phyloP scores from a whole-genome alignment of 768 basidiomycete genomes.

The Tephrocybe rancida region DNA sequence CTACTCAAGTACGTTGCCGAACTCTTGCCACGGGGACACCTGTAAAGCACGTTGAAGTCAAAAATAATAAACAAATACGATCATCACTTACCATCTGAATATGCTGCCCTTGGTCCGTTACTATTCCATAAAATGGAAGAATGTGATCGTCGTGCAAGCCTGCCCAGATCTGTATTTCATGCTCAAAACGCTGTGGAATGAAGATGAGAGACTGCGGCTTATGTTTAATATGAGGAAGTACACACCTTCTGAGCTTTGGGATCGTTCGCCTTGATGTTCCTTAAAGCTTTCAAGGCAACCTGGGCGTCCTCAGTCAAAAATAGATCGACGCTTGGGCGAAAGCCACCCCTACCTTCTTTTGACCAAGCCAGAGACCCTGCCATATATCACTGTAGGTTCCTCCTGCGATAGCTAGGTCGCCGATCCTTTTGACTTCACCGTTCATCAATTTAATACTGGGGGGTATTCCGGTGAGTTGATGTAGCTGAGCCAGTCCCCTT shows the following conservation, averaged over 20 bases:
- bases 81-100: conserved; percentile 45
- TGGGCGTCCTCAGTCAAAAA: conserved; percentile 19
- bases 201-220: not conserved
- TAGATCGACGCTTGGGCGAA: not conserved
- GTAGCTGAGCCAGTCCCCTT: conserved; percentile 47
- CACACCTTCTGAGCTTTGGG: conserved; percentile 43
- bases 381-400: conserved; percentile 60
- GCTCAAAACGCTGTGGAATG: conserved; percentile 50
- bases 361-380: conserved; percentile 56
- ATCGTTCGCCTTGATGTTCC: conserved; percentile 46
- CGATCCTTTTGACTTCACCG: conserved; percentile 46
- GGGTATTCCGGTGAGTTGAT: conserved; percentile 52
- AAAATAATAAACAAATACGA: not conserved
- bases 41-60: conserved; percentile 18
- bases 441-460: conserved; percentile 56
- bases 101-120: conserved; percentile 51
- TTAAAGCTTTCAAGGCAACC: conserved; percentile 62
- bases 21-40: conserved; percentile 67
- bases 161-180: conserved; percentile 59
- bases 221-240: not conserved
- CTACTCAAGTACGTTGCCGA: conserved; percentile 58
- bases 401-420: conserved; percentile 46
- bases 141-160: conserved; percentile 52
- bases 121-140: conserved; percentile 57
- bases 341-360: conserved; percentile 41